Conservation (phyloP, 176 grass and related monocot genomes). For the Oryza rufipogon region DNA sequence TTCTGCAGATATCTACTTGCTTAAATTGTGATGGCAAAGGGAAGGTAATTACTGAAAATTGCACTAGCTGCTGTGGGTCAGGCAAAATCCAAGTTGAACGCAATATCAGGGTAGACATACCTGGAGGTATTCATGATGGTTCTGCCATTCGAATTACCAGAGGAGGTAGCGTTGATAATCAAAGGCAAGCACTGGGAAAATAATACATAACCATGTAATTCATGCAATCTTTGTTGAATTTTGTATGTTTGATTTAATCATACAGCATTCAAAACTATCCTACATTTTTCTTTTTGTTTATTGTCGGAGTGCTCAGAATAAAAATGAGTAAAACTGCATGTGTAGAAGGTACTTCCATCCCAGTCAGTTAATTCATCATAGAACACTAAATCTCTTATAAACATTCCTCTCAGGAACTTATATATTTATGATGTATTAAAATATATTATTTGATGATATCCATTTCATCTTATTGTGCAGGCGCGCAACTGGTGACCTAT, state of each 20-base stretch:
- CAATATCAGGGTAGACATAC: slow-evolving; percentile 68
- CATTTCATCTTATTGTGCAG: slow-evolving; percentile 55
- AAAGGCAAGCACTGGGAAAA: slow-evolving; percentile 53
- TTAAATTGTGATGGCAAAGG: slow-evolving; percentile 77
- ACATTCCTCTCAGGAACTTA: too few relatives aligned
- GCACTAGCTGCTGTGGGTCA: slow-evolving; percentile 66
- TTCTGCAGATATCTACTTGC: slow-evolving; percentile 85
- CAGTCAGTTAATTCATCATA: neutral
- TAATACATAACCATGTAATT: slow-evolving; percentile 22
- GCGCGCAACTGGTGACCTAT: slow-evolving; percentile 67
- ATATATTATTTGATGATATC: slow-evolving; percentile 21
- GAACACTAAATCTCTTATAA: neutral
- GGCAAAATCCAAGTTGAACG: slow-evolving; percentile 63
- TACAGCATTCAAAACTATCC: neutral
- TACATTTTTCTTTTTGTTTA: neutral
- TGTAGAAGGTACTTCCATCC: neutral
- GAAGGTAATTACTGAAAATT: slow-evolving; percentile 77
- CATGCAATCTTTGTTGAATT: neutral
- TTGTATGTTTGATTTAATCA: slow-evolving; percentile 19
- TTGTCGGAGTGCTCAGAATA: neutral
- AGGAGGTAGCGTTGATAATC: slow-evolving; percentile 74
- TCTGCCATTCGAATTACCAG: slow-evolving; percentile 68
- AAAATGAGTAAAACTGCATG: neutral
- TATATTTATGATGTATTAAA: neutral
- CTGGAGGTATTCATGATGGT: slow-evolving; percentile 82